Evolutionary conservation across 2,329 filamentous ascomycete species (phyloP), one percentile per base, ranked within the genome.

Genomic region (Fonsecaea monophora): DNA sequence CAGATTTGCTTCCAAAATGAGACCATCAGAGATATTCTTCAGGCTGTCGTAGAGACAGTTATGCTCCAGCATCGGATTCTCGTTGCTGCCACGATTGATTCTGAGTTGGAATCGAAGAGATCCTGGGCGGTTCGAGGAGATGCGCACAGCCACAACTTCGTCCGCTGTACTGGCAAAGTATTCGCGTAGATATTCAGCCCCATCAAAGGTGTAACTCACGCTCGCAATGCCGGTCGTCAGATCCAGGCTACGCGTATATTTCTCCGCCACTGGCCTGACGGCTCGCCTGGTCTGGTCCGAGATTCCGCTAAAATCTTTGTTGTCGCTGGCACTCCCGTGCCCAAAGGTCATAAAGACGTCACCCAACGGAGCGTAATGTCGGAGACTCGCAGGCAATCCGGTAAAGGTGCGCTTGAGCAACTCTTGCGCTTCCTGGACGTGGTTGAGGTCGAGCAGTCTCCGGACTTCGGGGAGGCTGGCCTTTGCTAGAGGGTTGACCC

Each of bases 321-420:
- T 15, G 30, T 60, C 58, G 42, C 25, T 60, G 4, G 58, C 42
- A 18, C 9, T 53, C 30, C 58, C 58, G 12, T 60, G 58, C 4
- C 58, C 58, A 66, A 83, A 79, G 30, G 82, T 79, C 4, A 83
- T 45, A 21, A 77, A 78, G 6, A 81, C 71, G 21, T 74, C 75
- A 6, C 78, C 78, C 0, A 80, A 70, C n/a, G 79, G 82, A 64
- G 84, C 82, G 67, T 83, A 84, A 65, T 83, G 80, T 40, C 83
- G 77, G 71, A 64, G 53, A 38, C 53, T 42, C 30, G 53, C 2
- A 4, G 61, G 61, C 40, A 57, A 6, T 9, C 37, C 40, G 21
- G 54, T 57, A 13, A 64, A 57, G 9, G 53, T 48, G 13, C 38
- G 21, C 25, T 58, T 58, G n/a, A 57, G 48, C 6, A 64, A 25